Evolutionary conservation across 805 yeast species (phyloP).

Genomic region (Candida ficus): DNA sequence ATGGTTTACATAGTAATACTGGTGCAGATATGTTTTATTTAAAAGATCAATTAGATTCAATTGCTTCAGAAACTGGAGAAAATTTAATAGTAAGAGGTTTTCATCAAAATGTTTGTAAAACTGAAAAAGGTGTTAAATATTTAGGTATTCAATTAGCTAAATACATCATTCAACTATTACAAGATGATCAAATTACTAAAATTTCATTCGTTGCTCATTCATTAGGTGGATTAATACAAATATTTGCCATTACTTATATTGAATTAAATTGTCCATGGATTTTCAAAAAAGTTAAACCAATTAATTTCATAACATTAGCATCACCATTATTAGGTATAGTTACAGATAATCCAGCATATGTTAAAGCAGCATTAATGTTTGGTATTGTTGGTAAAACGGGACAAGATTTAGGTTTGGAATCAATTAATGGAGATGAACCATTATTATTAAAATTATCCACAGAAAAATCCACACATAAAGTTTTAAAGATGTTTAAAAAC

Average conservation of each 20-base stretch:
- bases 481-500: constrained; percentile 50
- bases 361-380: constrained; percentile 60
- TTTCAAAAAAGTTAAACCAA: constrained; percentile 52
- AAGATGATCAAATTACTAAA: constrained; percentile 37
- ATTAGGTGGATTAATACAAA: constrained; percentile 71
- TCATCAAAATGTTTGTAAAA: constrained; percentile 67
- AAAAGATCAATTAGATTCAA: constrained; percentile 59
- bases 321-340: constrained; percentile 74
- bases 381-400: constrained; percentile 83
- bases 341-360: constrained; percentile 72
- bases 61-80: constrained; percentile 36
- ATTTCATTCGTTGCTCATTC: constrained; percentile 79
- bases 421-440: constrained; percentile 42
- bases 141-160: constrained; percentile 70
- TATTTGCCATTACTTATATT: constrained; percentile 72
- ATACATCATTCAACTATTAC: constrained; percentile 45
- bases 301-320: constrained; percentile 68
- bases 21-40: constrained; percentile 71
- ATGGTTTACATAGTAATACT: constrained; percentile 74
- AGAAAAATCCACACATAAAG: constrained; percentile 53
- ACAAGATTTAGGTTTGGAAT: constrained; percentile 62
- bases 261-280: constrained; percentile 65
- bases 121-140: constrained; percentile 74
- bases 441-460: constrained; percentile 58
- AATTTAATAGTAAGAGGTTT: constrained; percentile 63